Base-by-base conservation (phyloP, 768 basidiomycete genomes). In the Tulasnella calospora region DNA sequence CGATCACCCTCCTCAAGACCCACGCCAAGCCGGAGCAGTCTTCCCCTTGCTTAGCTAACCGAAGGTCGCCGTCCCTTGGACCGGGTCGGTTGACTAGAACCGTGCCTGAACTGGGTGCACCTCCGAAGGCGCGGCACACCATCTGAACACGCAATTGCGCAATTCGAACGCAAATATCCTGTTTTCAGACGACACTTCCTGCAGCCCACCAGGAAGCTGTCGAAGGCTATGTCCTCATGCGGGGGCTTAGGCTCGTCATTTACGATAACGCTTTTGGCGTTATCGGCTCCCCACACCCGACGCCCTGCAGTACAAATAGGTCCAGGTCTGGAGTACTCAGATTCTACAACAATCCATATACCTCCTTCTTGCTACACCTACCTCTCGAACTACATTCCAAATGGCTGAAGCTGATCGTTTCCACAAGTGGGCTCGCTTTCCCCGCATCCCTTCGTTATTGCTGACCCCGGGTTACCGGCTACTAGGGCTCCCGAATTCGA, bases 401-500 rank as follows among this genome's bases (percentile, higher is more conserved):
- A 67, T 67, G 61, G 27, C 61, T 30, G 61, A 67, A 67, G 61
- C 61, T 67, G 61, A 67, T 67, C 61, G 61, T 67, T 67, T 67
- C 61, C 61, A 67, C 33, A 67, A 67, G 61, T 67, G 27, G 27
- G 61, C 13, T 67, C 17, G 5, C 30, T 6, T 35, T 35, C 30
- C 30, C 30, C 33, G 61, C 33, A 30, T 13, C 15, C 19, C 30
- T 33, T 33, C 27, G 12, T 7, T 17, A 7, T 4, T 30, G 8
- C 61, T 67, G 61, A 67, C 61, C 33, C 30, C 61, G 61, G 27
- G 7, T 5, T 30, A 27, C 12, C 61, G 33, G 15, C 27, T 35
- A 17, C 61, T 74, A 87, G 86, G 78, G 82, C 82, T 51, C 91
- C 92, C 71, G 91, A 92, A 82, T 93, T 94, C 81, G 92, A 94